Conservation (phyloP, 495 filamentous ascomycete genomes). For the Neurospora hispaniola region DNA sequence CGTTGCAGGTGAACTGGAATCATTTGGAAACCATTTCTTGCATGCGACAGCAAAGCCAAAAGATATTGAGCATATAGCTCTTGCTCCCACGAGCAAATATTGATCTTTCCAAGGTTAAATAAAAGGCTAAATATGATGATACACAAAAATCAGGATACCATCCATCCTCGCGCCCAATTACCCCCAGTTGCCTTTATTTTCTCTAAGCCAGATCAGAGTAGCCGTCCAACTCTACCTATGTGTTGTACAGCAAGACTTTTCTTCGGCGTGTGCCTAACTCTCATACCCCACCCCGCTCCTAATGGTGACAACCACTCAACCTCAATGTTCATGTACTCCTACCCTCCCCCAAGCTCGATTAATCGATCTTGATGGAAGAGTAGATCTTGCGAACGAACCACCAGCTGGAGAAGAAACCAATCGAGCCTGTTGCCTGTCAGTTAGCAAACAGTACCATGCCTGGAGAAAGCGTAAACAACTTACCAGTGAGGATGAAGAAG, state of each 20-base stretch:
- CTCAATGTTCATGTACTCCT: neutral
- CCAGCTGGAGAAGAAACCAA: constrained; percentile 93
- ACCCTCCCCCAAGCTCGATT: constrained; percentile 3
- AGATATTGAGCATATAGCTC: neutral
- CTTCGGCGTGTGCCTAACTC: neutral
- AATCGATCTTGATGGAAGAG: constrained; percentile 91
- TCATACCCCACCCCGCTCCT: neutral
- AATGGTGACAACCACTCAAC: neutral
- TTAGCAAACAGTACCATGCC: neutral
- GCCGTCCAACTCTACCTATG: neutral
- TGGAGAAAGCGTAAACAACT: constrained; percentile 12
- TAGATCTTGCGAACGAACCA: constrained; percentile 90
- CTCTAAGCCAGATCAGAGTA: neutral
- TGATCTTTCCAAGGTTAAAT: neutral
- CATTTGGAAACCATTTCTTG: neutral
- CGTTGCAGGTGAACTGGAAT: neutral
- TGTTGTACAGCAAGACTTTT: neutral
- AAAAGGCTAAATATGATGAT: neutral
- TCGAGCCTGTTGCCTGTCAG: constrained; percentile 53
- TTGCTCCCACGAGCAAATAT: neutral
- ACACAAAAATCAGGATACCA: neutral
- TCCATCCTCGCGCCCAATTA: neutral
- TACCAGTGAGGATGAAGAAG: constrained; percentile 89
- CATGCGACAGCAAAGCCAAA: neutral
- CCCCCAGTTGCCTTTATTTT: constrained; percentile 1